phyloP scores from a whole-genome alignment of 208 protist species.

The Acanthamoeba triangularis region DNA sequence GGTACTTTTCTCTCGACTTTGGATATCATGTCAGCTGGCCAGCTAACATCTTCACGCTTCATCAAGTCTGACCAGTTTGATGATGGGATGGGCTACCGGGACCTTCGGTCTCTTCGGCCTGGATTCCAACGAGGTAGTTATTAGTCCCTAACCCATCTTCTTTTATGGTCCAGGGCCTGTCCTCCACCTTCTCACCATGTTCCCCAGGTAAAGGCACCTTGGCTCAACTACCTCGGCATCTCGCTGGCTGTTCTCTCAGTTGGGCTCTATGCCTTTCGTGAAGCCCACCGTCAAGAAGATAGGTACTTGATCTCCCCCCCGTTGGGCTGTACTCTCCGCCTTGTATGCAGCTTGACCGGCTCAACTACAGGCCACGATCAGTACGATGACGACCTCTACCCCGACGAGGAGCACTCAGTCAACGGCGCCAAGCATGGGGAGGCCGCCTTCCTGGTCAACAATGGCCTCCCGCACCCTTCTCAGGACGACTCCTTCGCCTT shows the following conservation, averaged over 20 bases:
- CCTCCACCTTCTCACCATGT: no score
- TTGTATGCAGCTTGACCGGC: no score
- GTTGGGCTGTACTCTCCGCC: no score
- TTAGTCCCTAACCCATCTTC: neutral
- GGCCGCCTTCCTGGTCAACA: neutral
- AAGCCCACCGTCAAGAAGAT: slow-evolving; percentile 70
- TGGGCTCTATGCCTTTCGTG: slow-evolving; percentile 69
- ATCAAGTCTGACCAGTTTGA: slow-evolving; percentile 63
- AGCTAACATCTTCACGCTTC: no score
- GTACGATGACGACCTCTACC: neutral
- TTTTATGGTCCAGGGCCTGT: no score
- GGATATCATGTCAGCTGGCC: no score
- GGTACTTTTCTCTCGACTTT: no score
- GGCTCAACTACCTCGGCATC: slow-evolving; percentile 75
- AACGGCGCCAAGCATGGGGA: neutral
- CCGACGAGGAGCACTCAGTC: neutral
- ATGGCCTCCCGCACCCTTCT: neutral
- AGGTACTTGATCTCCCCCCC: no score
- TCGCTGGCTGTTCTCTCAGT: slow-evolving; percentile 56
- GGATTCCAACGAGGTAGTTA: neutral
- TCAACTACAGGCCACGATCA: no score
- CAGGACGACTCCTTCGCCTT: slow-evolving; percentile 72
- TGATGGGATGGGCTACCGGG: slow-evolving; percentile 75
- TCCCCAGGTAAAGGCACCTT: neutral
- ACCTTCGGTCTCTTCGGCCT: slow-evolving; percentile 76